Base-by-base conservation (phyloP, 1,139 yeast species). In the Zygosaccharomyces pseudobailii region DNA sequence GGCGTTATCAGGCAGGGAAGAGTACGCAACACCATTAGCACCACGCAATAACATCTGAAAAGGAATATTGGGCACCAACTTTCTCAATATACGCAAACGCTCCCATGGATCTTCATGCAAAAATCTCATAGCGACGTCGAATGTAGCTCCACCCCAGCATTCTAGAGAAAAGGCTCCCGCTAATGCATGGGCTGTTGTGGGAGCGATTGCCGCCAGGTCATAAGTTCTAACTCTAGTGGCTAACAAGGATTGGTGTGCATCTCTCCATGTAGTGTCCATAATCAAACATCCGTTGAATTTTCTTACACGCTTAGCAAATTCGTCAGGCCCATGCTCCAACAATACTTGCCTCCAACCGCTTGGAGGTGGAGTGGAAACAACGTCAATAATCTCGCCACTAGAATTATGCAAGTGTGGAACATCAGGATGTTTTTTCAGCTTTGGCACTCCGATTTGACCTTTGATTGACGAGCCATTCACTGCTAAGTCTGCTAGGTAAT, bases 141-240 rank as follows among this genome's bases (percentile, higher is more conserved):
- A 92, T 30, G 99, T 92, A 48, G 99, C 98, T 71, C 99, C 99
- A 72, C 99, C 99, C 99, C 99, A 92, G 75, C 97, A 92, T 74
- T 92, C 99, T 48, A 92, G 75, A 13, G 98, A 94, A 70, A 88
- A 94, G 1, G 96, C 95, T 50, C 95, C 94, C 54, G 85, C 72
- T 60, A 89, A 72, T 20, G 96, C 98, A 65, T 86, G 83, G 2
- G 97, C 87, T 28, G 99, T 92, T 46, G 95, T 80, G 49, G 90
- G 92, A 22, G 98, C 98, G 72, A 94, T 87, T 56, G 89, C 87
- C 49, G 84, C 74, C 63, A 92, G 74, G 69, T 92, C 99, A 61
- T 86, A 79, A 25, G 98, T 94, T 72, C 99, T 84, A 34, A 92
- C 95, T 71, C 98, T 85, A 37, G 98, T 94, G 6, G 99, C 99